These are phyloP conservation scores for Wickerhamiella allomyrinae DNA, from an alignment of 805 yeast species.

Conservation along the genomic window DNA sequence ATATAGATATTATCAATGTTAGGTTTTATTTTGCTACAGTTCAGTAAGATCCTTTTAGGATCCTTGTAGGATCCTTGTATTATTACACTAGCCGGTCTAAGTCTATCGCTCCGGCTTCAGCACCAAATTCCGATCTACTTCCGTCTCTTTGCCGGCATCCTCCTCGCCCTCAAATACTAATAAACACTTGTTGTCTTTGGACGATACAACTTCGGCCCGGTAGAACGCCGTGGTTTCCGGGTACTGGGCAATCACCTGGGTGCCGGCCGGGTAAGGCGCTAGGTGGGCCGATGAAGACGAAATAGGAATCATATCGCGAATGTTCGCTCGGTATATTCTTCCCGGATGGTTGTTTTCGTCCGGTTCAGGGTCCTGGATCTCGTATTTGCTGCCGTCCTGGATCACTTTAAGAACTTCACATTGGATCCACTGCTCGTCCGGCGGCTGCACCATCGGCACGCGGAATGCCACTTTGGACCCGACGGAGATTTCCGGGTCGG, in stretches of 20 bases:
- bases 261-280: conserved; percentile 51
- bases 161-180: conserved; percentile 92
- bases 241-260: conserved; percentile 79
- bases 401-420: conserved; percentile 71
- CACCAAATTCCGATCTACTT: conserved; percentile 73
- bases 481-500: conserved; percentile 26
- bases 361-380: conserved; percentile 96
- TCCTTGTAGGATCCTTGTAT: no score
- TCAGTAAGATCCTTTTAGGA: no score
- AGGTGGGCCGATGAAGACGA: conserved; percentile 30
- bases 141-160: conserved; percentile 89
- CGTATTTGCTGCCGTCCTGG: conserved; percentile 65
- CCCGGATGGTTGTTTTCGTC: conserved; percentile 87
- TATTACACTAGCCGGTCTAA: no score
- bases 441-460: conserved; percentile 37
- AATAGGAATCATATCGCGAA: conserved; percentile 65
- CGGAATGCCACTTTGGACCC: conserved; percentile 85
- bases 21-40: no score
- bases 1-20: no score
- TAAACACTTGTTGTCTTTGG: conserved; percentile 51
- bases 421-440: conserved; percentile 90
- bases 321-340: conserved; percentile 64
- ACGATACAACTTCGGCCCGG: conserved; percentile 80
- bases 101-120: conserved; percentile 32
- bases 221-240: conserved; percentile 97